Conservation (phyloP, 305 asterid genomes). For the Ajuga reptans region DNA sequence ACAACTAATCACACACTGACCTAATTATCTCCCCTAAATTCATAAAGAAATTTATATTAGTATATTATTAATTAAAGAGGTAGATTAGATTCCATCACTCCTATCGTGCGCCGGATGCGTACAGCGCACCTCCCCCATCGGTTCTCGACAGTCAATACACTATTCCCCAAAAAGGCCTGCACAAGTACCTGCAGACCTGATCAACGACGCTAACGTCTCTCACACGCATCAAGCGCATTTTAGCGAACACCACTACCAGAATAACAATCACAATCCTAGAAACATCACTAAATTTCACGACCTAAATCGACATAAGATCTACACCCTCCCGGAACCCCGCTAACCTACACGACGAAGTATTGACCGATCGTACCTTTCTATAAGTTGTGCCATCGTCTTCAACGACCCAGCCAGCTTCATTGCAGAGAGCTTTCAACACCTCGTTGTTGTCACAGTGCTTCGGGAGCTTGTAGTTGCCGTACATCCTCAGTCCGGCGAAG, state of each 20-base stretch:
- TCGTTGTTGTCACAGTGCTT: constrained; percentile 96
- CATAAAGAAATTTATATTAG: background rate
- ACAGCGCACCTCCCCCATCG: constrained; percentile 26
- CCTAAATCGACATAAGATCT: constrained; percentile 23
- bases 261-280: background rate
- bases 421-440: constrained; percentile 81
- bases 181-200: constrained; percentile 25
- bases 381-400: constrained; percentile 93
- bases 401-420: constrained; percentile 95
- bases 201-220: constrained; percentile 25
- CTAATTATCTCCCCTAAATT: constrained; percentile 8
- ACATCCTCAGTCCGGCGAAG: constrained; percentile 83
- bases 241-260: constrained; percentile 18
- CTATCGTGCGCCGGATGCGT: constrained; percentile 38
- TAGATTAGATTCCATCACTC: constrained; percentile 26
- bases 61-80: background rate
- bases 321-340: background rate
- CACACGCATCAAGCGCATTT: constrained; percentile 34
- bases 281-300: background rate
- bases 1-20: constrained; percentile 28
- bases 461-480: constrained; percentile 84
- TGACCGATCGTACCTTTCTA: constrained; percentile 49
- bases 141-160: background rate
- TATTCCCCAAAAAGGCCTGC: constrained; percentile 13
- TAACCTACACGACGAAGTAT: background rate